Evolutionary conservation across 1,284 basidiomycete genomes (phyloP).

Genomic region (Tilletia horrida): DNA sequence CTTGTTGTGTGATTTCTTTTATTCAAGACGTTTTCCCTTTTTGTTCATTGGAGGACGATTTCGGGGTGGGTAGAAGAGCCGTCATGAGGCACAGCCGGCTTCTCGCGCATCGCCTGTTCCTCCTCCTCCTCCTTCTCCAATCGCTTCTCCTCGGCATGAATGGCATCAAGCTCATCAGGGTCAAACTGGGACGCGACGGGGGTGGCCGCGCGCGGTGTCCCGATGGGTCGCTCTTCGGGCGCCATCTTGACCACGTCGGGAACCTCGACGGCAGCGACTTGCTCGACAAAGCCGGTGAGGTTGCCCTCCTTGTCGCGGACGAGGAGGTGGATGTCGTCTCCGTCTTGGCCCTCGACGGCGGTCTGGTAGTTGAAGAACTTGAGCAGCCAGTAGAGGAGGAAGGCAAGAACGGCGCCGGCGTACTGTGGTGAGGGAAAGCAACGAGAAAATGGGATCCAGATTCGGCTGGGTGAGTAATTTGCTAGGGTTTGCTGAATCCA

Average conservation of each 20-base stretch:
- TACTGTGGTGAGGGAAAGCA: not conserved
- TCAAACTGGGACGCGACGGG: conserved; percentile 4
- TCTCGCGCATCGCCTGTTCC: no score
- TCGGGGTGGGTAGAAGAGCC: no score
- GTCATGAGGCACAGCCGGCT: no score
- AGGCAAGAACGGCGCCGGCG: not conserved
- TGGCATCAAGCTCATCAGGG: not conserved
- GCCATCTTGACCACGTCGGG: conserved; percentile 7
- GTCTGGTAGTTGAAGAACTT: conserved; percentile 17
- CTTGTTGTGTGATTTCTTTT: no score
- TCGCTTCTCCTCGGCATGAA: no score
- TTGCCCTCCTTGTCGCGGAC: conserved; percentile 20
- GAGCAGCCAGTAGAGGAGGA: conserved; percentile 12
- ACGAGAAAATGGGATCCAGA: not conserved
- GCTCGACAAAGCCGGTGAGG: conserved; percentile 20
- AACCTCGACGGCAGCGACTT: conserved; percentile 43
- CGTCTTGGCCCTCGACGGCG: conserved; percentile 16
- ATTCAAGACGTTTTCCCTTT: no score
- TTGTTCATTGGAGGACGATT: no score
- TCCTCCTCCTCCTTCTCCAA: no score
- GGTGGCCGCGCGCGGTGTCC: not conserved
- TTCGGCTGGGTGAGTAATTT: no score
- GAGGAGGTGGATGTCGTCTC: conserved; percentile 19
- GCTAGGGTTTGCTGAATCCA: no score
- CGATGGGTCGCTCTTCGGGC: conserved; percentile 5